A percentile compares a stretch with the other conserved stretches of the same genome.
phyloP scores from a whole-genome alignment of 768 basidiomycete genomes.

The Coprinellus aureogranulatus region DNA sequence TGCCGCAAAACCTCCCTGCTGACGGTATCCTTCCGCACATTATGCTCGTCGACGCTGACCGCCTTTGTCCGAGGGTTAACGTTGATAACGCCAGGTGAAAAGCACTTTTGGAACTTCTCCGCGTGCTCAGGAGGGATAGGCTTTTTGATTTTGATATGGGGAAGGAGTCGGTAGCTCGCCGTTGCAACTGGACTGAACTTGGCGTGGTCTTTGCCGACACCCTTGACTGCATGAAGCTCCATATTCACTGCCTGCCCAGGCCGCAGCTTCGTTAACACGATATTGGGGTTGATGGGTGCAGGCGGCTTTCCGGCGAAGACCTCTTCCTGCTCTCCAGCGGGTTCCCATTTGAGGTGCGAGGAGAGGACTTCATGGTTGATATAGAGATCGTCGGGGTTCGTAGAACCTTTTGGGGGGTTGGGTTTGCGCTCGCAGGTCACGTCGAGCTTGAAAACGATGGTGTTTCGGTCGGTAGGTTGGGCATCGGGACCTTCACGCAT shows the following conservation, averaged over 20 bases:
- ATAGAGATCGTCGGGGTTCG: slow-evolving; percentile 65
- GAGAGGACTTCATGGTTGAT: slow-evolving; percentile 68
- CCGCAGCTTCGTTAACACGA: slow-evolving; percentile 86
- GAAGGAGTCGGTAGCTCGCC: slow-evolving; percentile 91
- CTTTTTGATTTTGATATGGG: slow-evolving; percentile 71
- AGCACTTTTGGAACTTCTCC: slow-evolving; percentile 83
- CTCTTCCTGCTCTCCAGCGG: slow-evolving; percentile 75
- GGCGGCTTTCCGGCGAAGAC: slow-evolving; percentile 58
- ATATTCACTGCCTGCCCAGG: slow-evolving; percentile 87
- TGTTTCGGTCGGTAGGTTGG: slow-evolving; percentile 82
- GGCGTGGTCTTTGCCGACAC: slow-evolving; percentile 91
- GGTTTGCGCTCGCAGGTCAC: slow-evolving; percentile 63
- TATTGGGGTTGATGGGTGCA: slow-evolving; percentile 70
- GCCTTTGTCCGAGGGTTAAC: slow-evolving; percentile 55
- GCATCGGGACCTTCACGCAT: slow-evolving; percentile 51
- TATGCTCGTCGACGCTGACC: slow-evolving; percentile 60
- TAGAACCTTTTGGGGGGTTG: slow-evolving; percentile 49
- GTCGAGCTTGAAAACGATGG: slow-evolving; percentile 80
- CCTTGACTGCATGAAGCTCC: slow-evolving; percentile 89
- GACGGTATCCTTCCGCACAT: slow-evolving; percentile 82
- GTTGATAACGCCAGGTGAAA: slow-evolving; percentile 78
- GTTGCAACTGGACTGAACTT: slow-evolving; percentile 98
- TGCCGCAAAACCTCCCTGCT: slow-evolving; percentile 90
- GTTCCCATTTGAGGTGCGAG: slow-evolving; percentile 68
- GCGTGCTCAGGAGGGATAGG: slow-evolving; percentile 77